Conservation (phyloP, 768 basidiomycete species). For the Auriculariales sp. region DNA sequence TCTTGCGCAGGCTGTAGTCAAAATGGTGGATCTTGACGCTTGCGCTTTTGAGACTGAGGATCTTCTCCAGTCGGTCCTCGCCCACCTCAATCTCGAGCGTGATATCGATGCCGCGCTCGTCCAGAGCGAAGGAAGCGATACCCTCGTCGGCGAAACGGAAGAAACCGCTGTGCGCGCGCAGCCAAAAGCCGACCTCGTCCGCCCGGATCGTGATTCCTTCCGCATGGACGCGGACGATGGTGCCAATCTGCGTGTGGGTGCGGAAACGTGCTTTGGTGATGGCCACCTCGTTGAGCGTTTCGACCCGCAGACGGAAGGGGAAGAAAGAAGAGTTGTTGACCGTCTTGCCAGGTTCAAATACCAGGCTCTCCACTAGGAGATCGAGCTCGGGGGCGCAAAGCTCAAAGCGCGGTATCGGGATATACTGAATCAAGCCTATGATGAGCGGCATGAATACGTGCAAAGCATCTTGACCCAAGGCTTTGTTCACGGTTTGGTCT, state of each 20-base stretch:
- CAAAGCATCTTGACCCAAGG: neutral
- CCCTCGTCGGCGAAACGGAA: neutral
- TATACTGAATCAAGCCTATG: neutral
- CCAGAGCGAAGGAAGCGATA: neutral
- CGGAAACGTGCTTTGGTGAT: conserved; percentile 1
- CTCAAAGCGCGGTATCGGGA: neutral
- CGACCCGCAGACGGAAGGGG: neutral
- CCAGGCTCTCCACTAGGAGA: neutral
- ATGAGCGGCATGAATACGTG: neutral
- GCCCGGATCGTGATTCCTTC: neutral
- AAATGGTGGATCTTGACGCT: neutral
- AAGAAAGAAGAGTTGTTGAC: neutral
- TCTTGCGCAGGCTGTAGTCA: neutral
- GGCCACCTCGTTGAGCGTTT: neutral
- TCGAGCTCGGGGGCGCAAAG: neutral
- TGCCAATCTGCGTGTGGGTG: neutral
- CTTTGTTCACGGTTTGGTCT: neutral
- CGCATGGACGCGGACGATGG: neutral
- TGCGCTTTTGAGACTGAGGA: neutral
- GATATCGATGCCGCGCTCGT: neutral
- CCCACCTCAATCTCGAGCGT: neutral
- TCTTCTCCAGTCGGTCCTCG: neutral
- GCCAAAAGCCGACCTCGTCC: neutral
- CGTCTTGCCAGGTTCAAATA: neutral
- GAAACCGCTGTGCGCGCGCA: neutral